These are phyloP conservation scores for Thermomucor indicae-seudaticae DNA, from an alignment of 371 early-diverging fungal genomes.

Conservation along the genomic window DNA sequence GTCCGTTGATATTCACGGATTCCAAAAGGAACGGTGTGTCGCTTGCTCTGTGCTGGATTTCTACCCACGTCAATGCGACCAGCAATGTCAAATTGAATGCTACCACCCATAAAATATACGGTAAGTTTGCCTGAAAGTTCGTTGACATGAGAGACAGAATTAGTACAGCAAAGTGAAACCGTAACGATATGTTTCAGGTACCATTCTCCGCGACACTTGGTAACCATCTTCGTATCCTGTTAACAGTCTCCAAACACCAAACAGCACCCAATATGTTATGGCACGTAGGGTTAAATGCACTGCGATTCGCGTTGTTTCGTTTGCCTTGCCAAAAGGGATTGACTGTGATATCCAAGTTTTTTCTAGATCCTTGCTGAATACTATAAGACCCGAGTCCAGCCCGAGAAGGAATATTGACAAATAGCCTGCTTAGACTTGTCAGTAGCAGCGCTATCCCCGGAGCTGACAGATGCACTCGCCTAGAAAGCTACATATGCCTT, in stretches of 20 bases:
- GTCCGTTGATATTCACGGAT: constrained; percentile 75
- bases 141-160: no score
- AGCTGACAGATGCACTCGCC: constrained; percentile 34
- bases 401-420: constrained; percentile 75
- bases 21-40: constrained; percentile 56
- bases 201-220: constrained; percentile 69
- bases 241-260: constrained; percentile 19
- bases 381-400: constrained; percentile 51
- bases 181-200: constrained; percentile 16
- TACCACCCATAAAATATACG: constrained; percentile 73
- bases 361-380: constrained; percentile 17
- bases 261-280: constrained; percentile 24
- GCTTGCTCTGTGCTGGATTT: constrained; percentile 20
- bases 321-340: background rate
- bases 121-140: constrained; percentile 61
- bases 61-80: constrained; percentile 49
- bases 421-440: constrained; percentile 77
- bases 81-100: constrained; percentile 63
- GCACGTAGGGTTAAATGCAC: constrained; percentile 13
- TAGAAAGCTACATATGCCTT: constrained; percentile 82
- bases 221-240: constrained; percentile 12
- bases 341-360: constrained; percentile 2
- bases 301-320: constrained; percentile 1
- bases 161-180: background rate
- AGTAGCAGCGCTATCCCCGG: no score